Percentiles rank a stretch among this genome's conserved stretches.
phyloP scores from a whole-genome alignment of 2,329 filamentous ascomycete genomes.

The Aspergillus sp. region DNA sequence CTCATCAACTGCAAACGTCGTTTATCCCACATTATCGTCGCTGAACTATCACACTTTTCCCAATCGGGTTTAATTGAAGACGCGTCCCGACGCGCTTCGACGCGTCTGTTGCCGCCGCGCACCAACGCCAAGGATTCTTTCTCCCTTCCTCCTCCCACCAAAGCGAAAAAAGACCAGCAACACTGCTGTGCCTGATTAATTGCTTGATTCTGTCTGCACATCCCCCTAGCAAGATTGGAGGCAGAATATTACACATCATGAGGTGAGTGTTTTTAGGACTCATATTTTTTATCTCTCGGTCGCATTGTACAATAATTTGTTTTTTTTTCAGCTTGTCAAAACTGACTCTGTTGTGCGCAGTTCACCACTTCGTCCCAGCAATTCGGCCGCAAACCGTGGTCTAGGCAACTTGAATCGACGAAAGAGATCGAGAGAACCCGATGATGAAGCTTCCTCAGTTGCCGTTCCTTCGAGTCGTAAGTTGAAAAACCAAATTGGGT shows the following conservation, averaged over 20 bases:
- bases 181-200: too few species aligned
- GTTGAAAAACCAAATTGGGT: slow-evolving; percentile 24
- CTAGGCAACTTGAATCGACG: slow-evolving; percentile 48
- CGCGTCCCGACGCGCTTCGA: slow-evolving; percentile 17
- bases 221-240: background rate
- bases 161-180: slow-evolving; percentile 7
- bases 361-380: slow-evolving; percentile 76
- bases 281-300: too few species aligned
- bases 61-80: slow-evolving; percentile 30
- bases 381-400: slow-evolving; percentile 79
- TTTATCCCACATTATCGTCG: background rate
- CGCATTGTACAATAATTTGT: slow-evolving; percentile 4
- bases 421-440: slow-evolving; percentile 62
- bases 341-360: slow-evolving; percentile 39
- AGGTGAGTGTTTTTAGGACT: slow-evolving; percentile 14
- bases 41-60: slow-evolving; percentile 12
- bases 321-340: background rate
- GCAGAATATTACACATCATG: slow-evolving; percentile 18
- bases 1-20: too few species aligned
- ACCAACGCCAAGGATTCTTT: slow-evolving; percentile 13
- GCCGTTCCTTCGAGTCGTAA: slow-evolving; percentile 60
- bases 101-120: slow-evolving; percentile 11
- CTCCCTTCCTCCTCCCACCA: slow-evolving; percentile 12
- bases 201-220: background rate
- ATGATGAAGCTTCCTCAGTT: slow-evolving; percentile 57